A percentile compares a stretch with the other conserved stretches of the same genome.
phyloP scores from a whole-genome alignment of 768 basidiomycete genomes.

The Rhodosporidiobolus odoratus region DNA sequence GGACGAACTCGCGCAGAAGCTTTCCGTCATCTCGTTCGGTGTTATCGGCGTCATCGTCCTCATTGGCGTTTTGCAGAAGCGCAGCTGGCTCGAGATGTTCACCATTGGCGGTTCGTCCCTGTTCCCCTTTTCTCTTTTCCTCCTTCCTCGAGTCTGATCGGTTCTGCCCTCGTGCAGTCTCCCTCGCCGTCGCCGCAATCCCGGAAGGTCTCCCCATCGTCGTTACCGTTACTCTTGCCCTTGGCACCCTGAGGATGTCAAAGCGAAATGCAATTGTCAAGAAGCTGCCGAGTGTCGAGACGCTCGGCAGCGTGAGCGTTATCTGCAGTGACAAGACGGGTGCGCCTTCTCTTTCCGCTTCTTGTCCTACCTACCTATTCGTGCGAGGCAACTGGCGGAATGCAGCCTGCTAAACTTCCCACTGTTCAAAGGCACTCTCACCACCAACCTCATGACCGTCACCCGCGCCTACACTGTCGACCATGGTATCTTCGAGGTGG shows the following conservation, averaged over 20 bases:
- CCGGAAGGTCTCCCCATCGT: constrained; percentile 98
- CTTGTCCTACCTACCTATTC: too few species aligned
- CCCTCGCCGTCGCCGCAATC: constrained; percentile 96
- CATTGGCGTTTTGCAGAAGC: constrained; percentile 75
- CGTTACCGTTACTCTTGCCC: constrained; percentile 90
- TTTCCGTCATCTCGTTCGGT: constrained; percentile 85
- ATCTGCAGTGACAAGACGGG: constrained; percentile 98
- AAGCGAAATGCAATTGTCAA: constrained; percentile 97
- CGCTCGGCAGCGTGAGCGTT: constrained; percentile 93
- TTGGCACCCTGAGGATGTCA: constrained; percentile 99
- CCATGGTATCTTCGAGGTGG: constrained; percentile 62
- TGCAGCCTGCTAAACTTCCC: too few species aligned
- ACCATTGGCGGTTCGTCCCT: constrained; percentile 67
- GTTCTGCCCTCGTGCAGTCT: constrained; percentile 59
- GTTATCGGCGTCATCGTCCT: constrained; percentile 89
- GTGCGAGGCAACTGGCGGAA: too few species aligned
- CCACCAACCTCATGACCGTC: constrained; percentile 93
- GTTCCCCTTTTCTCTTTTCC: too few species aligned
- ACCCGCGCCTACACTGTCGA: constrained; percentile 82
- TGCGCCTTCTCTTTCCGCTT: too few species aligned
- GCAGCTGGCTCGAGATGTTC: constrained; percentile 96
- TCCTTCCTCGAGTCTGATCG: not conserved
- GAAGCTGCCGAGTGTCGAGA: constrained; percentile 93
- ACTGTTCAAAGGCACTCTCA: constrained; percentile 63
- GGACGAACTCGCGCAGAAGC: constrained; percentile 91